phyloP scores from a whole-genome alignment of 192 early-diverging fungal genomes.

The Coemansia sp. region DNA sequence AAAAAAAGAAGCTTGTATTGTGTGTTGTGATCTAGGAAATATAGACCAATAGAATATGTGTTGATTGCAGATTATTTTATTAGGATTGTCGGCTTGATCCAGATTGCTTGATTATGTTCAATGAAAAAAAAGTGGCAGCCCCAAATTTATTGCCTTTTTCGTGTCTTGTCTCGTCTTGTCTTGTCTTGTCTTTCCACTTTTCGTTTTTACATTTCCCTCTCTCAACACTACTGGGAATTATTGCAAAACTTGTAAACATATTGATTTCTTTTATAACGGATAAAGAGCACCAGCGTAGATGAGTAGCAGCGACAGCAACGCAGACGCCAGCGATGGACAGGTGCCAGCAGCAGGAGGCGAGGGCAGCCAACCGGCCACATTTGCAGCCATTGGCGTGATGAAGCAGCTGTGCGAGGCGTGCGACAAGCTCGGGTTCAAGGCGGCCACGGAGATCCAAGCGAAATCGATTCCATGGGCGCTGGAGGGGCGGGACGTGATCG shows the following conservation, averaged over 20 bases:
- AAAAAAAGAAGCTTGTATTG: too few species aligned
- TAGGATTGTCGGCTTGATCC: too few species aligned
- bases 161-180: neutral
- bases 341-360: neutral
- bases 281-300: neutral
- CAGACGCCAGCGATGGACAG: slow-evolving; percentile 5
- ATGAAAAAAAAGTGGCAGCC: too few species aligned
- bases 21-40: too few species aligned
- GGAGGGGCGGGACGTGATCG: slow-evolving; percentile 92
- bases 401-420: slow-evolving; percentile 87
- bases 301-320: slow-evolving; percentile 18
- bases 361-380: slow-evolving; percentile 16
- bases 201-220: neutral
- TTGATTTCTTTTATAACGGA: too few species aligned
- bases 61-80: too few species aligned
- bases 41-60: too few species aligned
- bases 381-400: slow-evolving; percentile 70
- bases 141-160: too few species aligned
- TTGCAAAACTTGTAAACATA: neutral
- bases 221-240: neutral
- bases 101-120: too few species aligned
- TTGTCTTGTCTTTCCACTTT: neutral
- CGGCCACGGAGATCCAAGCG: slow-evolving; percentile 89
- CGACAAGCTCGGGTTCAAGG: slow-evolving; percentile 82
- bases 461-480: slow-evolving; percentile 91